Evolutionary conservation across 2,329 filamentous ascomycete species (phyloP).

Genomic region (Canariomyces notabilis): DNA sequence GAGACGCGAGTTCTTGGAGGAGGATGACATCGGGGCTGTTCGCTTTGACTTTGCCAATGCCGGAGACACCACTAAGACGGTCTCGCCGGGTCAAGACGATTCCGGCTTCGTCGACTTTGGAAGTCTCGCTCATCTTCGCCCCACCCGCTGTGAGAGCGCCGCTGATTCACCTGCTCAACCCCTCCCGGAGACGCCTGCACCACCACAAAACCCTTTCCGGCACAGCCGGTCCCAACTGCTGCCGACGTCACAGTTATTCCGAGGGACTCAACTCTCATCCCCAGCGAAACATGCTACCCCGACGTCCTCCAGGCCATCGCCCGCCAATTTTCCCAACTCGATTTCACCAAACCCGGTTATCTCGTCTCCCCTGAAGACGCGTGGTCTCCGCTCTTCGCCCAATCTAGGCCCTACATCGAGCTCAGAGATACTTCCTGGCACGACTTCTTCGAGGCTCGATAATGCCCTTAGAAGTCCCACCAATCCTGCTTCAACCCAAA

Average conservation of each 20-base stretch:
- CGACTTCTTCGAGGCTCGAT: slow-evolving; percentile 11
- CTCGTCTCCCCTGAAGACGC: slow-evolving; percentile 47
- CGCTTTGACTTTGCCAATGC: slow-evolving; percentile 38
- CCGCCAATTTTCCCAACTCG: slow-evolving; percentile 39
- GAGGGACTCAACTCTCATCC: slow-evolving; percentile 51
- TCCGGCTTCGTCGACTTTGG: slow-evolving; percentile 30
- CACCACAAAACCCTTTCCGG: slow-evolving; percentile 45
- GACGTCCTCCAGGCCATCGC: slow-evolving; percentile 55
- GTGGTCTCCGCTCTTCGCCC: slow-evolving; percentile 44
- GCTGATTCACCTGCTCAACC: slow-evolving; percentile 12
- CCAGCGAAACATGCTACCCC: slow-evolving; percentile 46
- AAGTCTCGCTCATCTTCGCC: slow-evolving; percentile 7
- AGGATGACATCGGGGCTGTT: slow-evolving; percentile 48
- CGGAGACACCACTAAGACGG: slow-evolving; percentile 36
- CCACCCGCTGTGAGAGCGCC: slow-evolving; percentile 8
- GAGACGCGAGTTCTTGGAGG: slow-evolving; percentile 35
- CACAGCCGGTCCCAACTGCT: slow-evolving; percentile 33
- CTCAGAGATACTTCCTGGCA: slow-evolving; percentile 21
- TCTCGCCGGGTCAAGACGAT: slow-evolving; percentile 23
- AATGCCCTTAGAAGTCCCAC: slow-evolving; percentile 15
- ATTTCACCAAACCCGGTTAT: slow-evolving; percentile 42
- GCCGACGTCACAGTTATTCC: slow-evolving; percentile 49
- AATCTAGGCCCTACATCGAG: slow-evolving; percentile 18
- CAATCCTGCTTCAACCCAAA: slow-evolving; percentile 12
- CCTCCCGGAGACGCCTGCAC: slow-evolving; percentile 45